phyloP scores from a whole-genome alignment of 2,329 filamentous ascomycete genomes.

The Ophiostoma piceae region DNA sequence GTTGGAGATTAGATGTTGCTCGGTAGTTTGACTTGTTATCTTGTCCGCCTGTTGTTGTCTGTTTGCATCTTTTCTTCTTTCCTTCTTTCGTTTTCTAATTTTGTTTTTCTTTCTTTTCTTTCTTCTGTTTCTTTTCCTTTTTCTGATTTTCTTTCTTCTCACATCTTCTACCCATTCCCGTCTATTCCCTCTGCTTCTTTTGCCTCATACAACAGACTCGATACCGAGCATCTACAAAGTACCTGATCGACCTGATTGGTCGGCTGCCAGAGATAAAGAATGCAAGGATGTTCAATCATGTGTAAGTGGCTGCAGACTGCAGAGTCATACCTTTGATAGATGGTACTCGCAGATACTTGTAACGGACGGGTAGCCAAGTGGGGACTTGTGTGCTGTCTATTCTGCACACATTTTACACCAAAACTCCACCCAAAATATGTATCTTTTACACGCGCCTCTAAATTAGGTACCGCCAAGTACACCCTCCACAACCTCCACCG shows the following conservation, averaged over 20 bases:
- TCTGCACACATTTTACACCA: background rate
- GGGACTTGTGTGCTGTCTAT: background rate
- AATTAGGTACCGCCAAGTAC: slow-evolving; percentile 11
- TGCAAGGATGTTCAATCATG: background rate
- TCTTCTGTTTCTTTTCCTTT: background rate
- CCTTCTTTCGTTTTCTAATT: background rate
- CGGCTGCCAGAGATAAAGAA: slow-evolving; percentile 2
- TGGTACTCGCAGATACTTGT: background rate
- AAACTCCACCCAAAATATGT: background rate
- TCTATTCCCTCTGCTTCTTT: background rate
- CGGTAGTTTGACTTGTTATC: background rate
- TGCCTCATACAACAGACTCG: background rate
- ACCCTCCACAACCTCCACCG: slow-evolving; percentile 10
- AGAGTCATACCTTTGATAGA: background rate
- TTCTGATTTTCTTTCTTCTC: background rate
- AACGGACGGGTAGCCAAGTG: background rate
- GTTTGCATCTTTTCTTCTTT: background rate
- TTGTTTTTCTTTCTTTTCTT: background rate
- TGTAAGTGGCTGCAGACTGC: slow-evolving; percentile 9
- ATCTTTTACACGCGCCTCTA: background rate
- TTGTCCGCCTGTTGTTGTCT: background rate
- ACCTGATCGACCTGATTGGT: background rate
- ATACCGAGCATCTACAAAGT: background rate
- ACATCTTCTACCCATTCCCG: background rate
- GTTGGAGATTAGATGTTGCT: too few species aligned